Conservation (phyloP, 345 rosid species). For the Corchorus olitorius region DNA sequence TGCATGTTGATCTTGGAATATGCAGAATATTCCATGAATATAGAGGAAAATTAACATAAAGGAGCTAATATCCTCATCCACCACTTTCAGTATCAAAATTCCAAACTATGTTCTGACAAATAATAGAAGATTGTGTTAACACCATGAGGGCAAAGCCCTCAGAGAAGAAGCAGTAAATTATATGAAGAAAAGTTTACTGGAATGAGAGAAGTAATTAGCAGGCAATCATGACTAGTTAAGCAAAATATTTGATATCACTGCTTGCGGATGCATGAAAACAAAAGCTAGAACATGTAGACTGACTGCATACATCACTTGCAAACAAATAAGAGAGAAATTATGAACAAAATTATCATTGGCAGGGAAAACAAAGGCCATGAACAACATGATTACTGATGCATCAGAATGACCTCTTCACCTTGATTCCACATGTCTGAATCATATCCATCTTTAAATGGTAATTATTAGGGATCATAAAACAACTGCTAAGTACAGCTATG, state of each 20-base stretch:
- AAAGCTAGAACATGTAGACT: constrained; percentile 1
- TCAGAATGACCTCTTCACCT: constrained; percentile 1
- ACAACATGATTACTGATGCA: not conserved
- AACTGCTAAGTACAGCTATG: not conserved
- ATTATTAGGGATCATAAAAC: not conserved
- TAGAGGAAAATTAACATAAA: not conserved
- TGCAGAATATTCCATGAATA: not conserved
- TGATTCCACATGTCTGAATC: not conserved
- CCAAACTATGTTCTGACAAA: not conserved
- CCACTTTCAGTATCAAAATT: not conserved
- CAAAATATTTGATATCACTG: not conserved
- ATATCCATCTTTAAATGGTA: not conserved
- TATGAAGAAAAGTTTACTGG: not conserved
- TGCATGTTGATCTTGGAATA: not conserved
- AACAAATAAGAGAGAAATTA: not conserved
- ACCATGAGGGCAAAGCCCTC: not conserved
- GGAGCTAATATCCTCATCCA: not conserved
- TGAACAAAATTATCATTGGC: not conserved
- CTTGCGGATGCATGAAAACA: not conserved
- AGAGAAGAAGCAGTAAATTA: not conserved
- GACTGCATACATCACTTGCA: not conserved
- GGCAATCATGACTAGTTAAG: not conserved
- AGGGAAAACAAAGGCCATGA: not conserved
- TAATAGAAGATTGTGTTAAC: not conserved
- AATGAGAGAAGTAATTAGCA: not conserved